Evolutionary conservation across 331 rosid genomes (phyloP), one percentile per base, ranked within the genome.

Genomic region (Phaseolus coccineus): DNA sequence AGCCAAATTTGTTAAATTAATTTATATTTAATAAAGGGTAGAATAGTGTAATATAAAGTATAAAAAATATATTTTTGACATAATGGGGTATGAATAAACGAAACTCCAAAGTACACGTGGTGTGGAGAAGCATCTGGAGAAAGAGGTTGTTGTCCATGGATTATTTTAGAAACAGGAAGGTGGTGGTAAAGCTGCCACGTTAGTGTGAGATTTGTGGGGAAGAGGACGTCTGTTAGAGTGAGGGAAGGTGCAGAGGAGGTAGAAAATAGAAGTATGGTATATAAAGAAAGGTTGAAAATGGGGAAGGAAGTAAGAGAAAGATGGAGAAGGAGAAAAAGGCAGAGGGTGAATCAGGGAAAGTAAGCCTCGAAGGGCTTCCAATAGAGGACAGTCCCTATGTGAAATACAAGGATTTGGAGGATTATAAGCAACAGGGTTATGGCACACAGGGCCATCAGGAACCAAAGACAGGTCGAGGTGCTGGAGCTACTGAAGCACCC

Each of bases 401-500:
- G 4, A 58, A 96, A 27, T 77, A 85, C 74, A 74, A 87, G 37
- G 89, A 86, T 35, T 24, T 90, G 83, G 98, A 96, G 57, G 99
- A 96, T 4, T 96, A 93, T 81, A 93, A 96, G 88, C 78, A 30
- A 4, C 82, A 85, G 27, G 98, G 84, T 0, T 96, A 96, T 24
- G 99, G 99, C 0, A 76, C 91, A 0, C 80, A 96, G 67, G 99
- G 97, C 27, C 99, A 96, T 51, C 86, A 78, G 8, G 8, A 93
- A 53, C 96, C 95, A 0, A 74, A 81, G 74, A 70, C 64, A 31
- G 93, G 93, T 58, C 97, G 92, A n/a, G 93, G 91, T 1, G 84
- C 89, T 53, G 97, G 95, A 1, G 73, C 90, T 47, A 90, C 97
- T 3, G 99, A 93, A 4, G 98, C 84, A 28, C 99, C 99, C 5